Conservation (phyloP, 2,329 filamentous ascomycete species). For the Pestalotiopsis sp. region DNA sequence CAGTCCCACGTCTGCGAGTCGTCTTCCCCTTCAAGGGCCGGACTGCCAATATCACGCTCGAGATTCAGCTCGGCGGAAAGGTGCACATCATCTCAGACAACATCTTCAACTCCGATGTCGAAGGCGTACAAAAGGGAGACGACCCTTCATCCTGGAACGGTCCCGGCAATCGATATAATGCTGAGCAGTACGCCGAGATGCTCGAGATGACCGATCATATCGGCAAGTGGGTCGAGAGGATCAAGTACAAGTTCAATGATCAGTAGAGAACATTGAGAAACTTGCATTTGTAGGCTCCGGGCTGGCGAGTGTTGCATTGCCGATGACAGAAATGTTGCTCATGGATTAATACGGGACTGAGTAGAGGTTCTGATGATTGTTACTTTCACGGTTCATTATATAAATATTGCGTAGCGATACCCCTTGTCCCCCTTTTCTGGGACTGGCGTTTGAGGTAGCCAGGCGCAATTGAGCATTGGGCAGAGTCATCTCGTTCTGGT, state of each 20-base stretch:
- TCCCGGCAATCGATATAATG: conserved; percentile 37
- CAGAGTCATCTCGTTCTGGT: not conserved
- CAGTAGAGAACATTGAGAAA: not conserved
- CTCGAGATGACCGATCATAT: conserved; percentile 56
- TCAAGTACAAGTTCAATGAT: conserved; percentile 27
- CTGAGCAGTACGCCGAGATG: conserved; percentile 46
- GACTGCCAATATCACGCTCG: conserved; percentile 58
- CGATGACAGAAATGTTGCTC: not conserved
- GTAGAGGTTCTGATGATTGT: too few species aligned
- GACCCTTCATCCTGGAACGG: conserved; percentile 20
- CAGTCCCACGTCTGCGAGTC: conserved; percentile 52
- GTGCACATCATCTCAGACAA: conserved; percentile 64
- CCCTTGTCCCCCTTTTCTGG: not conserved
- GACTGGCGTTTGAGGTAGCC: not conserved
- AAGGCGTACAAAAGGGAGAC: conserved; percentile 19
- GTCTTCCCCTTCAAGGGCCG: conserved; percentile 54
- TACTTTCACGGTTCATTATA: not conserved
- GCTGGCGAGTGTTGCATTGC: not conserved
- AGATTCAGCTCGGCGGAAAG: conserved; percentile 62
- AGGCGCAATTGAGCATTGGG: not conserved
- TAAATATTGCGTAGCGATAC: not conserved
- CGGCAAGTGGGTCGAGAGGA: conserved; percentile 46
- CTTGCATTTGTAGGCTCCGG: too few species aligned
- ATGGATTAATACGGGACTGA: too few species aligned
- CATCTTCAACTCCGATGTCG: conserved; percentile 36